Evolutionary conservation across 2,329 filamentous ascomycete genomes (phyloP), one percentile per base, ranked within the genome.

Genomic region (Colletotrichum caudatum): DNA sequence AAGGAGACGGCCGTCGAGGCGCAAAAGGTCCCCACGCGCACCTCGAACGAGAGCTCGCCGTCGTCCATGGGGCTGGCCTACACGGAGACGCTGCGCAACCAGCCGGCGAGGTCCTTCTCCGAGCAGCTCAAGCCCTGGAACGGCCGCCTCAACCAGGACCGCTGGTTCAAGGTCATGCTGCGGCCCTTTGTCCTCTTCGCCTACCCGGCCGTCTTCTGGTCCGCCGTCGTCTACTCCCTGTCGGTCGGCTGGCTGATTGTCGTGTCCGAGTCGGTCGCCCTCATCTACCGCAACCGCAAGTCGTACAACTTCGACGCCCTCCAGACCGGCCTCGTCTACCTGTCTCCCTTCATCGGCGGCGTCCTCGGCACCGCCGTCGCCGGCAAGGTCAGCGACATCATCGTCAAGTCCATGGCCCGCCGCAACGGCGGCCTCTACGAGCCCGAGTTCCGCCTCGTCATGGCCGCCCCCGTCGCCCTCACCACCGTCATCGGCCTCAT

Each of bases 201-300:
- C 1, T 98, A 98, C 77, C 96, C 96, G 0, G 89, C 93, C 0
- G 93, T 98, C 1, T 87, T 98, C 11, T 98, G 95, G 95, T 95
- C 93, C 7, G 85, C 94, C 0, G 85, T 93, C 0, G 90, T 97
- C 5, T 98, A 98, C 79, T 86, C 94, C 0, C 91, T 96, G 76
- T 96, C 94, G 0, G 89, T 98, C 8, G 95, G 95, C 48, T 98
- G 95, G 96, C 87, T 98, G 37, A 98, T 98, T 75, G 94, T 98
- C 54, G 88, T 98, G 1, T 97, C 94, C 0, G 95, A 98, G 81
- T 93, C 92, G 0, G 90, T 98, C 3, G 89, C 94, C 0, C 86
- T 92, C 70, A 92, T 98, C 72, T 98, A 94, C 80, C 89, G 93
- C 48, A 85, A 90, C 66, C 84, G 85, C 0, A 84, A 87, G 0